Base-by-base conservation (phyloP, 768 basidiomycete species). In the Tylopilus intermedius region DNA sequence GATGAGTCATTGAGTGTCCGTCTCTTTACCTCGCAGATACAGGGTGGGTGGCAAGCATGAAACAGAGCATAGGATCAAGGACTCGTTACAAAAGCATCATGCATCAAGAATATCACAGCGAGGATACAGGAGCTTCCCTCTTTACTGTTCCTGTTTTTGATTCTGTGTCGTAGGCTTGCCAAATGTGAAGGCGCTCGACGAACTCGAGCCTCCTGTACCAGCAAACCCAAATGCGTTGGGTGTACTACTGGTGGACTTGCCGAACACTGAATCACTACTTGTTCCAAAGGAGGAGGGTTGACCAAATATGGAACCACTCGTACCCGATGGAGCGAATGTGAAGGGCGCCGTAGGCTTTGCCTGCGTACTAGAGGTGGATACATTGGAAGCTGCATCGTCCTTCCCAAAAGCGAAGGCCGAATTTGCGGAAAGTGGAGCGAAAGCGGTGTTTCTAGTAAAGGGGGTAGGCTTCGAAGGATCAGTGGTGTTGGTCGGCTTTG, bases 81-180 rank as follows among this genome's bases (percentile, higher is more conserved):
- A 15, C n/a, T 18, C 26, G 14, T 8, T 44, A 22, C 26, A 18
- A 41, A 47, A 45, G 21, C 29, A 35, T 29, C 39, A 42, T 22
- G 21, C 3, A 38, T 11, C 21, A 14, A 5, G 4, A 5, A 15
- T 27, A 40, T 50, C 41, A 24, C 21, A 14, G 32, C 29, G 24
- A 40, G 7, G 42, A 21, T 14, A 22, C 37, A 27, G 9, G 37
- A 14, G 29, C 21, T 8, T 22, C 26, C 9, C 38, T 22, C 27
- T 32, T 45, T 65, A 67, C 24, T 73, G 69, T 51, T 71, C 67
- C 58, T 67, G 65, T 53, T 68, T 67, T 55, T 68, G 67, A 27
- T 62, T 70, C 42, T 70, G 68, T 26, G 62, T 44, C 29, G 57
- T 42, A 32, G 69, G 48, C 35, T 69, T 69, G 18, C 63, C 58